Percentiles rank a stretch among this genome's conserved stretches.
Conservation (phyloP, 1,284 basidiomycete genomes). For the Wallemia hederae region DNA sequence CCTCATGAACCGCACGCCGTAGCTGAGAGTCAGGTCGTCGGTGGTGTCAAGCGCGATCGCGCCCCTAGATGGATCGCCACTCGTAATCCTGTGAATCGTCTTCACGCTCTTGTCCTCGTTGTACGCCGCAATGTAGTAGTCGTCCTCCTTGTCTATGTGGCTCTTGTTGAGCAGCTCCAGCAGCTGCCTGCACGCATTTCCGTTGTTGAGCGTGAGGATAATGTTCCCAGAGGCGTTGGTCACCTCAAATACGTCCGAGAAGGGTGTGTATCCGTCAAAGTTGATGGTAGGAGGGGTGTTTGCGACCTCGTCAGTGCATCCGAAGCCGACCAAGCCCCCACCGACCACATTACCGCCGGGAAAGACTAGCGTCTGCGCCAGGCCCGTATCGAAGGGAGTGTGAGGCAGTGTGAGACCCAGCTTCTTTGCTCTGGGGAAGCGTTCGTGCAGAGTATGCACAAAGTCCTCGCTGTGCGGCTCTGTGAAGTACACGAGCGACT, state of each 20-base stretch:
- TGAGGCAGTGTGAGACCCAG: neutral
- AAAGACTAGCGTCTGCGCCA: neutral
- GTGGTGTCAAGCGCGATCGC: neutral
- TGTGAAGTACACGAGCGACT: neutral
- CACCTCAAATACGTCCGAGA: neutral
- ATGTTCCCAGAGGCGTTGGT: neutral
- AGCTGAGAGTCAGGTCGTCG: neutral
- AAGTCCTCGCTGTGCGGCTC: neutral
- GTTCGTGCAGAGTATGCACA: neutral
- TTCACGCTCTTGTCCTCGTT: neutral
- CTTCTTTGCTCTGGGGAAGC: neutral
- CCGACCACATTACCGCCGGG: neutral
- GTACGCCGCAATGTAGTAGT: neutral
- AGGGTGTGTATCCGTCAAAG: neutral
- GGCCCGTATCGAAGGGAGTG: neutral
- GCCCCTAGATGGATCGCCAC: neutral
- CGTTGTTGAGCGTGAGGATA: neutral
- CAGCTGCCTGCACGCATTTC: neutral
- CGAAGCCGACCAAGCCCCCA: neutral
- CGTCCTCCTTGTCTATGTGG: neutral
- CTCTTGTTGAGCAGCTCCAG: neutral
- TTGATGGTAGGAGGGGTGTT: neutral
- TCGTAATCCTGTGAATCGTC: neutral
- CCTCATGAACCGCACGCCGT: neutral
- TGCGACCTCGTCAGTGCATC: neutral